Percentiles rank a stretch among this genome's conserved stretches.
Evolutionary conservation across 202 grass and related monocot species (phyloP).

Genomic region (Setaria viridis): DNA sequence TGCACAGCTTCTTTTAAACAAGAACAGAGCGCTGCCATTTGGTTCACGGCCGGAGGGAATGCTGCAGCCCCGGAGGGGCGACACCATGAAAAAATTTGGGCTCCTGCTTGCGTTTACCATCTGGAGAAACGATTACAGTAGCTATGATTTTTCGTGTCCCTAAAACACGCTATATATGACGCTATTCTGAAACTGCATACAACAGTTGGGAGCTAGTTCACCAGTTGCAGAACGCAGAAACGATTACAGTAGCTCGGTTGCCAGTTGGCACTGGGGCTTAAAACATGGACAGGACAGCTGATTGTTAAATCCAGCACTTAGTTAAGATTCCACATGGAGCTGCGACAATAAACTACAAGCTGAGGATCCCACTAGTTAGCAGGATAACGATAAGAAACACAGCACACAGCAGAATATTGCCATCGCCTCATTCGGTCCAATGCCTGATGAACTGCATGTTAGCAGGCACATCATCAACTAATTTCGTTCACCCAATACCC

Average conservation of each 20-base stretch:
- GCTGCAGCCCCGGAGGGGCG: too few species aligned
- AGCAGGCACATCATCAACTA: constrained; percentile 3
- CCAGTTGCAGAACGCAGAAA: not conserved
- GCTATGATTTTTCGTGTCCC: not conserved
- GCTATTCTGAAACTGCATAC: not conserved
- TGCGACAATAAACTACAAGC: not conserved
- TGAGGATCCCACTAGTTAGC: constrained; percentile 16
- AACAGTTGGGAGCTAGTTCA: not conserved
- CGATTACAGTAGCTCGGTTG: not conserved
- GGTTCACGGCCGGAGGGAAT: not conserved
- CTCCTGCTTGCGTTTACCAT: not conserved
- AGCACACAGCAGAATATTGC: not conserved
- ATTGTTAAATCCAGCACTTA: not conserved
- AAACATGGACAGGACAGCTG: not conserved
- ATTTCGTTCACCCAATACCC: not conserved
- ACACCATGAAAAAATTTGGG: not conserved
- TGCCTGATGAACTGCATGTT: not conserved
- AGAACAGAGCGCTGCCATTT: not conserved
- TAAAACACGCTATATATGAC: not conserved
- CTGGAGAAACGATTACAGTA: not conserved
- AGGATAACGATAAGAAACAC: constrained; percentile 32
- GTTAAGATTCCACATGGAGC: constrained; percentile 11
- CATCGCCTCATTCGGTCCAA: not conserved
- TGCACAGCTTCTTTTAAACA: too few species aligned
- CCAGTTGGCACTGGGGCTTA: not conserved